Conservation (phyloP, 2,329 filamentous ascomycete genomes). For the Aspergillus uvarum region DNA sequence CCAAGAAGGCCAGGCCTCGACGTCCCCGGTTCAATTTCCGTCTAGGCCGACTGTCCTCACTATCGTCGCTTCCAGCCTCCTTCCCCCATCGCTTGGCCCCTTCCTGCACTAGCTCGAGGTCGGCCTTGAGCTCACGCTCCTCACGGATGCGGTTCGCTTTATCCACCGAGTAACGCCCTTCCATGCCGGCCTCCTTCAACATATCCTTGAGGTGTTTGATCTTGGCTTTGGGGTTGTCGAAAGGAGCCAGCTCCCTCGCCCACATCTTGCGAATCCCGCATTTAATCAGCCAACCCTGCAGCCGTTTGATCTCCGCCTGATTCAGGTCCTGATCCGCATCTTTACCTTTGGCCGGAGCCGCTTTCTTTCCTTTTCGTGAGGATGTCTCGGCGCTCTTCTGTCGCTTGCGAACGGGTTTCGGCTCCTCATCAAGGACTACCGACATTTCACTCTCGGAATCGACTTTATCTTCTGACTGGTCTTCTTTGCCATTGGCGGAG, state of each 20-base stretch:
- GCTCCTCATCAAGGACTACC: conserved; percentile 71
- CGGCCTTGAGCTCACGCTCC: conserved; percentile 75
- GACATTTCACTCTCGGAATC: conserved; percentile 67
- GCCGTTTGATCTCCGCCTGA: conserved; percentile 78
- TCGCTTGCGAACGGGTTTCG: conserved; percentile 58
- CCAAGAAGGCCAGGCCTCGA: conserved; percentile 59
- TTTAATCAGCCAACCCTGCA: conserved; percentile 83
- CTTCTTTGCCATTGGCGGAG: conserved; percentile 16
- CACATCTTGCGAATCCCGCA: conserved; percentile 93
- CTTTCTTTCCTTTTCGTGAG: conserved; percentile 34
- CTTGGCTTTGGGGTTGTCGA: conserved; percentile 72
- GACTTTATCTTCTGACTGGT: conserved; percentile 26
- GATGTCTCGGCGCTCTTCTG: conserved; percentile 31
- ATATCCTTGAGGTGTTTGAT: conserved; percentile 76
- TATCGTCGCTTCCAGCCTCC: conserved; percentile 44
- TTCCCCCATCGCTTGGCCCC: conserved; percentile 77
- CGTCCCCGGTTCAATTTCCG: conserved; percentile 46
- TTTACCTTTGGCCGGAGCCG: conserved; percentile 40
- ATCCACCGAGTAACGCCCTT: conserved; percentile 79
- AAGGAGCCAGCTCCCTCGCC: conserved; percentile 77
- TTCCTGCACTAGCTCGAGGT: conserved; percentile 80
- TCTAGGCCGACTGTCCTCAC: conserved; percentile 38
- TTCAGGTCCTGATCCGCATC: conserved; percentile 58
- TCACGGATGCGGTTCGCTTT: conserved; percentile 87
- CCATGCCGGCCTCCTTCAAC: conserved; percentile 82